Evolutionary conservation across 257 asterid genomes (phyloP).

Genomic region (Petunia secreta): DNA sequence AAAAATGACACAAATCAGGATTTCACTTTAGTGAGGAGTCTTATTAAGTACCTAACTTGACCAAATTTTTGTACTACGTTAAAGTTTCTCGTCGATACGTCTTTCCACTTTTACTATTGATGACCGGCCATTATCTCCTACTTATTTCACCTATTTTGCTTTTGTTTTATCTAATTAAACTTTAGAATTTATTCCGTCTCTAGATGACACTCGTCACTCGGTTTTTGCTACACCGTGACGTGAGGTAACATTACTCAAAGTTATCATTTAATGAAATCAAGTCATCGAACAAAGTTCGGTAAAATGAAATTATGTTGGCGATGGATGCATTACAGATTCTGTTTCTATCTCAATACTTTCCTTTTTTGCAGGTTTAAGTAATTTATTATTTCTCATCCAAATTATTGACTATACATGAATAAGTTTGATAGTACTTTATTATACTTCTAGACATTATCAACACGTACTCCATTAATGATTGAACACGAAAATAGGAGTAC

Average conservation of each 20-base stretch:
- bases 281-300: not conserved
- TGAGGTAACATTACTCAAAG: not conserved
- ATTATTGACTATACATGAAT: not conserved
- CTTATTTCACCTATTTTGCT: not conserved
- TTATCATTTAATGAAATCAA: not conserved
- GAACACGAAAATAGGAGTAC: not conserved
- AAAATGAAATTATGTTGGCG: not conserved
- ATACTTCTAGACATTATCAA: too few species aligned
- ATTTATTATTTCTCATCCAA: not conserved
- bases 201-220: not conserved
- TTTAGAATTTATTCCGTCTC: not conserved
- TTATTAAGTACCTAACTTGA: not conserved
- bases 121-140: slow-evolving; percentile 2
- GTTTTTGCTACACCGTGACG: not conserved
- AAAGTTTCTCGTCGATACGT: not conserved
- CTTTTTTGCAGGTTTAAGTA: not conserved
- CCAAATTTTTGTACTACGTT: not conserved
- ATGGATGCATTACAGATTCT: not conserved
- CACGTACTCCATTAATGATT: not conserved
- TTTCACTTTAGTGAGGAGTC: not conserved
- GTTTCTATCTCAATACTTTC: not conserved
- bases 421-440: not conserved
- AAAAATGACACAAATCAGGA: not conserved
- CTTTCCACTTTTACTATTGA: not conserved
- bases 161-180: not conserved